phyloP scores from a whole-genome alignment of 2,329 filamentous ascomycete genomes.

The Endoconidiophora laricicola region DNA sequence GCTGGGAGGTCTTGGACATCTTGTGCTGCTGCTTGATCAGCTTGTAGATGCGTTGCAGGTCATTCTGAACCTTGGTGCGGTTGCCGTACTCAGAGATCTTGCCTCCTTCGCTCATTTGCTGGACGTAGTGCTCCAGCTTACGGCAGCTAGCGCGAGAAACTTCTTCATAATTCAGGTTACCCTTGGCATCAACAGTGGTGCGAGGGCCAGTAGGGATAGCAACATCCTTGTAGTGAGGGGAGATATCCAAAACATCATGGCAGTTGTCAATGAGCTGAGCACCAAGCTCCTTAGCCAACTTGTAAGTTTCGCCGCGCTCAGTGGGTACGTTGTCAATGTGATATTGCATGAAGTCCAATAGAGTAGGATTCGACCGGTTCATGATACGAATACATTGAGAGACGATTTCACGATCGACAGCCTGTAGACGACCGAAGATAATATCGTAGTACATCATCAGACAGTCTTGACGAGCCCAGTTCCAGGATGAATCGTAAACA shows the following conservation, averaged over 20 bases:
- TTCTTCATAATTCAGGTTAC: conserved; percentile 86
- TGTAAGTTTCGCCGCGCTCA: conserved; percentile 90
- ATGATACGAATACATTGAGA: conserved; percentile 98
- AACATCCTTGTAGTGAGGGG: conserved; percentile 94
- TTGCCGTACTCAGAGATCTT: conserved; percentile 99
- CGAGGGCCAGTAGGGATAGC: conserved; percentile 78
- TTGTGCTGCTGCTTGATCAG: conserved; percentile 97
- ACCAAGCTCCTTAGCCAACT: conserved; percentile 90
- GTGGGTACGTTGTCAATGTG: conserved; percentile 98
- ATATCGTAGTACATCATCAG: conserved; percentile 99
- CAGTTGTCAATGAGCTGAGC: conserved; percentile 94
- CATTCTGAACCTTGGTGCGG: conserved; percentile 93
- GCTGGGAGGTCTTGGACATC: conserved; percentile 85
- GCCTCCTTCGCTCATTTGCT: conserved; percentile 94
- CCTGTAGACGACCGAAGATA: conserved; percentile 86
- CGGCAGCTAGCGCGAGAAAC: conserved; percentile 73
- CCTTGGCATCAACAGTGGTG: conserved; percentile 80
- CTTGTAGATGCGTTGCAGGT: conserved; percentile 89
- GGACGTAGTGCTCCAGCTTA: conserved; percentile 96
- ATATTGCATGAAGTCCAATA: conserved; percentile 98
- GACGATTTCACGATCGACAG: conserved; percentile 92
- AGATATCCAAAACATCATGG: conserved; percentile 67
- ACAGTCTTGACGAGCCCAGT: conserved; percentile 95
- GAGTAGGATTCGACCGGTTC: conserved; percentile 92
- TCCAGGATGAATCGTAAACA: conserved; percentile 97